Conservation (phyloP, 495 filamentous ascomycete genomes). For the Aspergillus ellipticus region DNA sequence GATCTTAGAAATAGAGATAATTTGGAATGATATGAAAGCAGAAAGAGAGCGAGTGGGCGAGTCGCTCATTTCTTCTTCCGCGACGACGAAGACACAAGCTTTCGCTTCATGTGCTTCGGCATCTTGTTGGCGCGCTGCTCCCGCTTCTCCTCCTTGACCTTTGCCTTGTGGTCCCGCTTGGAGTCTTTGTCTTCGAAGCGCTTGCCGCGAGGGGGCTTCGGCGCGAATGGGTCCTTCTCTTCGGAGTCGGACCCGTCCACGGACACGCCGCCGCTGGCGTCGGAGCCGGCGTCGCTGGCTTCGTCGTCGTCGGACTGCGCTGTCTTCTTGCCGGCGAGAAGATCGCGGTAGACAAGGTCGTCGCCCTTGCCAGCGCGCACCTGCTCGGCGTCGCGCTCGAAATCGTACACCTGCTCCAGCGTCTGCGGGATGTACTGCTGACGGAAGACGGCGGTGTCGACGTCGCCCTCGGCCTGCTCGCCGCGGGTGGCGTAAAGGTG, state of each 20-base stretch:
- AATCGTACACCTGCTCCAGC: slow-evolving; percentile 89
- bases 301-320: slow-evolving; percentile 28
- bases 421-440: slow-evolving; percentile 94
- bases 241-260: slow-evolving; percentile 45
- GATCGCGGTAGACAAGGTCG: slow-evolving; percentile 72
- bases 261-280: slow-evolving; percentile 46
- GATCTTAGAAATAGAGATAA: neutral
- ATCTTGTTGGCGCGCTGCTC: slow-evolving; percentile 92
- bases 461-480: slow-evolving; percentile 51
- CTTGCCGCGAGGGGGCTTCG: slow-evolving; percentile 77
- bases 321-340: slow-evolving; percentile 65
- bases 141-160: slow-evolving; percentile 91
- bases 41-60: neutral
- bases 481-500: slow-evolving; percentile 43
- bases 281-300: slow-evolving; percentile 36
- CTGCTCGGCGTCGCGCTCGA: slow-evolving; percentile 82
- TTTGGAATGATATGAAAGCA: neutral
- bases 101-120: slow-evolving; percentile 89
- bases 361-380: slow-evolving; percentile 66
- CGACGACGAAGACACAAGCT: slow-evolving; percentile 36
- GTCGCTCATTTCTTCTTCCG: slow-evolving; percentile 42
- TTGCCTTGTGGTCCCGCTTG: slow-evolving; percentile 84
- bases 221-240: slow-evolving; percentile 52
- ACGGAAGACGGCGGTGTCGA: slow-evolving; percentile 87
- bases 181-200: slow-evolving; percentile 85